phyloP scores from a whole-genome alignment of 2,329 filamentous ascomycete species.

The Alternaria ventricosa region DNA sequence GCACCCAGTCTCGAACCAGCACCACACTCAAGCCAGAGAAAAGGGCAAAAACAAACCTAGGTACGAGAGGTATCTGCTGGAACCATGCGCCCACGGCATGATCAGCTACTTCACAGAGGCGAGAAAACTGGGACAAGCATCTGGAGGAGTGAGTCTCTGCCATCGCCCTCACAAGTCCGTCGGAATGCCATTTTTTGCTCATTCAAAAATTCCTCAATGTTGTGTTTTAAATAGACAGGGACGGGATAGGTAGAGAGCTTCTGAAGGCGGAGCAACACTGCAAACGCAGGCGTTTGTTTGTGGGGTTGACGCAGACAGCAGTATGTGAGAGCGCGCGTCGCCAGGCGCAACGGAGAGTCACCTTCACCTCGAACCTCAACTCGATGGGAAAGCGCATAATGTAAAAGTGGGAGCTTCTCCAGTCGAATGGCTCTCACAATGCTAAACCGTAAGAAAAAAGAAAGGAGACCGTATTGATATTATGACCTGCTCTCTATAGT shows the following conservation, averaged over 20 bases:
- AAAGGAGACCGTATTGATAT: background rate
- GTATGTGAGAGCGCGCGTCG: background rate
- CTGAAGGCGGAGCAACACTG: background rate
- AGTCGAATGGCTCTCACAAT: background rate
- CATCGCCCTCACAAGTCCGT: background rate
- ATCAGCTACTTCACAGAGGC: background rate
- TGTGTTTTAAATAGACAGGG: background rate
- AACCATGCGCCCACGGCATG: background rate
- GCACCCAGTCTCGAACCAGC: background rate
- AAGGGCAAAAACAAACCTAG: background rate
- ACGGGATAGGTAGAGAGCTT: background rate
- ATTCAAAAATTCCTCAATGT: background rate
- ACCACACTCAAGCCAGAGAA: background rate
- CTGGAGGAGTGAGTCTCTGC: background rate
- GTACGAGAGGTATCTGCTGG: constrained; percentile 3
- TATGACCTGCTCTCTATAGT: background rate
- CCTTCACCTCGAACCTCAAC: background rate
- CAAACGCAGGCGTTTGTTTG: background rate
- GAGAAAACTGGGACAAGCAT: background rate
- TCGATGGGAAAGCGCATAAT: background rate
- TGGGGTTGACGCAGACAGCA: background rate
- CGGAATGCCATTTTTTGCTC: background rate
- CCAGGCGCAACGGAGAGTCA: background rate
- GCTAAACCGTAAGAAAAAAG: too few relatives aligned
- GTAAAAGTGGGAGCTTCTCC: background rate